These are phyloP conservation scores for Rhizoclosmatium sp. DNA, from an alignment of 192 early-diverging fungal species.

Conservation along the genomic window DNA sequence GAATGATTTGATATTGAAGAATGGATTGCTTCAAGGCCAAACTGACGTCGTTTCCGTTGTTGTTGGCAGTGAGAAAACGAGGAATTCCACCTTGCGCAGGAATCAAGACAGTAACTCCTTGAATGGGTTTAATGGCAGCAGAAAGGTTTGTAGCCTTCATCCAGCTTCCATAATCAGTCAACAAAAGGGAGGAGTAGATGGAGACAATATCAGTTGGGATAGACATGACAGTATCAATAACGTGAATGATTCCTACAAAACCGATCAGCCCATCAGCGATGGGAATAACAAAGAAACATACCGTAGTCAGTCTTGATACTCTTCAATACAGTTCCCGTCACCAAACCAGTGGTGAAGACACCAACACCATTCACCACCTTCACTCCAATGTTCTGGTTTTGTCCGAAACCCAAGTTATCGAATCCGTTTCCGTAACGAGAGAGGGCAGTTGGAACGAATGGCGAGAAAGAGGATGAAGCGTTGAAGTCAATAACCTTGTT, in stretches of 20 bases:
- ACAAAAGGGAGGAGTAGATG: neutral
- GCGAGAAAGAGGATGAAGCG: neutral
- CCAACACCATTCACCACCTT: neutral
- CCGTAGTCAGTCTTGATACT: constrained; percentile 29
- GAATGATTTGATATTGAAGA: constrained; percentile 34
- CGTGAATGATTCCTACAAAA: constrained; percentile 38
- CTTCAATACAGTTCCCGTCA: neutral
- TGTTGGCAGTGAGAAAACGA: neutral
- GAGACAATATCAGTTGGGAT: constrained; percentile 32
- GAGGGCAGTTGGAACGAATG: neutral
- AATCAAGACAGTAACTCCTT: constrained; percentile 35
- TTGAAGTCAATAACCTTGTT: constrained; percentile 17
- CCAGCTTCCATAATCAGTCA: constrained; percentile 28
- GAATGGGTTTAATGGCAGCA: constrained; percentile 3
- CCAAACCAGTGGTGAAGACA: constrained; percentile 19
- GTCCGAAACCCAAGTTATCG: constrained; percentile 27
- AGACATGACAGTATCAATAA: constrained; percentile 28
- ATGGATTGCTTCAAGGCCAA: constrained; percentile 23
- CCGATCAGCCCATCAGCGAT: neutral
- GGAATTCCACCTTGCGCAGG: constrained; percentile 34
- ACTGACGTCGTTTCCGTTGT: constrained; percentile 7
- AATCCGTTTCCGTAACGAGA: constrained; percentile 32
- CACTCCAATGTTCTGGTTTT: constrained; percentile 11
- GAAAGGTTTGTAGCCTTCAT: constrained; percentile 7
- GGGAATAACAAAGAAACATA: neutral